Percentiles rank a stretch among this genome's conserved stretches.
Conservation (phyloP, 192 early-diverging fungal species). For the Bifiguratus adelaidae region DNA sequence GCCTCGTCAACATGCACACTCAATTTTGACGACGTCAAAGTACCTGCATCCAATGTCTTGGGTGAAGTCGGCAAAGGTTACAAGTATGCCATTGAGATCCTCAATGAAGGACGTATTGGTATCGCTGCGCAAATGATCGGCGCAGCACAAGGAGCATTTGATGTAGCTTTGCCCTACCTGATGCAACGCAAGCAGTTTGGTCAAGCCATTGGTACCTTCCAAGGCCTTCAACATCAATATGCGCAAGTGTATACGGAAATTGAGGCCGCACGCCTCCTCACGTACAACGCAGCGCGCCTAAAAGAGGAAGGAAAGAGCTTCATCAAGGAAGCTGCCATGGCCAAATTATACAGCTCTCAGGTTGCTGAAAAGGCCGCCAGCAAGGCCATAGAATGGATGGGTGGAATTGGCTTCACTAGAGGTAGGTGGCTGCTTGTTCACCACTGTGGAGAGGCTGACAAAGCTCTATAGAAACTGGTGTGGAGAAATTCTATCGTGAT, state of each 20-base stretch:
- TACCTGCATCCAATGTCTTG: slow-evolving; percentile 80
- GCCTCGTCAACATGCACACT: slow-evolving; percentile 92
- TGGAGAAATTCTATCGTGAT: slow-evolving; percentile 96
- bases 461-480: slow-evolving; percentile 11
- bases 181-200: slow-evolving; percentile 96
- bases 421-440: neutral
- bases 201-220: slow-evolving; percentile 75
- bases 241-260: slow-evolving; percentile 83
- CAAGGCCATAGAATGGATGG: slow-evolving; percentile 93
- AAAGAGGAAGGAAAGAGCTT: slow-evolving; percentile 90
- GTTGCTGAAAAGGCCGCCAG: slow-evolving; percentile 82
- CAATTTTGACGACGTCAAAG: slow-evolving; percentile 80
- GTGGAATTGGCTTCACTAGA: slow-evolving; percentile 95
- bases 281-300: slow-evolving; percentile 92
- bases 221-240: slow-evolving; percentile 50
- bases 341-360: slow-evolving; percentile 92
- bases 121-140: slow-evolving; percentile 99
- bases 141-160: slow-evolving; percentile 87
- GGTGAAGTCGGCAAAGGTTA: slow-evolving; percentile 96
- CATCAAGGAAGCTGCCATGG: slow-evolving; percentile 97
- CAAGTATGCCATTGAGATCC: slow-evolving; percentile 95
- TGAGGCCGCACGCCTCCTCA: slow-evolving; percentile 92
- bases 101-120: slow-evolving; percentile 98
- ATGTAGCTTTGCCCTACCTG: slow-evolving; percentile 80
- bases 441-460: neutral